Conservation (phyloP, 352 stramenopile genomes). For the Phytophthora constricta region DNA sequence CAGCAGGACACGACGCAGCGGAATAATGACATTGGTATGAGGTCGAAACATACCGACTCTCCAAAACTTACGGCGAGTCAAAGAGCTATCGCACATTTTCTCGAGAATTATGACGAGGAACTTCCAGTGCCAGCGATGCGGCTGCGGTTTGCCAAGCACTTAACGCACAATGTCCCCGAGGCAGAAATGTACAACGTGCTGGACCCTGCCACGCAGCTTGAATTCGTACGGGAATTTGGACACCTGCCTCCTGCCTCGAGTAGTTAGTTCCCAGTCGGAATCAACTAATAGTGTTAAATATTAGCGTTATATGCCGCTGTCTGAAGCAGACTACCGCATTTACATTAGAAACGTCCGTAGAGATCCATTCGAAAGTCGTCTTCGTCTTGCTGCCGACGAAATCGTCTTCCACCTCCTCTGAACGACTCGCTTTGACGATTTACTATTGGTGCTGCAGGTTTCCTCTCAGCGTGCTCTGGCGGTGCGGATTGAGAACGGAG, state of each 20-base stretch:
- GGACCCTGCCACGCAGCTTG: conserved; percentile 48
- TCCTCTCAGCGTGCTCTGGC: conserved; percentile 11
- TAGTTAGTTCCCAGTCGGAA: too few relatives aligned
- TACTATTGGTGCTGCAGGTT: conserved; percentile 5
- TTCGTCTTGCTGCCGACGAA: conserved; percentile 12
- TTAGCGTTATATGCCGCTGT: background rate
- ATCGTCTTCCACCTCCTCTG: background rate
- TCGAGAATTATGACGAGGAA: too few relatives aligned
- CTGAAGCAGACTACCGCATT: background rate
- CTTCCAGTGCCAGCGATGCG: conserved; percentile 29
- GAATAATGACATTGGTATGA: too few relatives aligned
- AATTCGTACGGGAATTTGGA: conserved; percentile 52
- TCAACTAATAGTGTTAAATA: background rate
- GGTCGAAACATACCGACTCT: too few relatives aligned
- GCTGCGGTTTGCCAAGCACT: conserved; percentile 51
- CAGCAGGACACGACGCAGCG: too few relatives aligned
- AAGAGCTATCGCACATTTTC: too few relatives aligned
- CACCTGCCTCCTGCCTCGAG: background rate
- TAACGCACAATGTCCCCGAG: conserved; percentile 52
- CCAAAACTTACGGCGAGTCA: too few relatives aligned
- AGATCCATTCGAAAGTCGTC: conserved; percentile 41
- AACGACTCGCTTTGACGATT: conserved; percentile 7
- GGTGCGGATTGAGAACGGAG: conserved; percentile 5
- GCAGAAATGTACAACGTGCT: conserved; percentile 75
- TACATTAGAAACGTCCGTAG: conserved; percentile 36